A percentile compares a stretch with the other conserved stretches of the same genome.
These are phyloP conservation scores for Hyaloperonospora arabidopsidis DNA, from an alignment of 352 stramenopile genomes.

Conservation along the genomic window DNA sequence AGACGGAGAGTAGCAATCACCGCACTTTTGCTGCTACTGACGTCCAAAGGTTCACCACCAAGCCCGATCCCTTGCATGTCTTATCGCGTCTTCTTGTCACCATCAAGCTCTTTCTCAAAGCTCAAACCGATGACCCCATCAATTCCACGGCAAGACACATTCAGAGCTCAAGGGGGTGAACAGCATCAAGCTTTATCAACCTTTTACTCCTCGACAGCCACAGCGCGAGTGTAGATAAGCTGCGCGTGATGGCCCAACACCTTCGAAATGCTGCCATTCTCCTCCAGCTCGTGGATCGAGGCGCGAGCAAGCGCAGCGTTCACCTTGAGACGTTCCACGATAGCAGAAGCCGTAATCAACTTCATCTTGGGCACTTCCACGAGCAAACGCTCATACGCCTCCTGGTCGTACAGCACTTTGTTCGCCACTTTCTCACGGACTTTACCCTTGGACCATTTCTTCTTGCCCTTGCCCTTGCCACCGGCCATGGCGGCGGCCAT, in stretches of 20 bases:
- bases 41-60: too few species aligned
- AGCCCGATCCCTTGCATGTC: too few species aligned
- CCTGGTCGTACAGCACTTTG: constrained; percentile 99
- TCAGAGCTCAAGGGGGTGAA: constrained; percentile 9
- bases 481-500: constrained; percentile 98
- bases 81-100: constrained; percentile 8
- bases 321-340: constrained; percentile 99
- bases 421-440: constrained; percentile 99
- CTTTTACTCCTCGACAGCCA: constrained; percentile 71
- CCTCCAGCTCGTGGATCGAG: constrained; percentile 93
- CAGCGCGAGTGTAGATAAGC: constrained; percentile 98
- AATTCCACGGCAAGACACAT: constrained; percentile 11
- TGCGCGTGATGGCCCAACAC: constrained; percentile 94
- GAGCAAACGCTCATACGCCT: constrained; percentile 96
- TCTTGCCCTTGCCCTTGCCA: constrained; percentile 98
- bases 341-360: constrained; percentile 97
- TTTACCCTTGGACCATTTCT: constrained; percentile 99
- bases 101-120: background rate
- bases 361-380: constrained; percentile 99
- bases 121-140: background rate
- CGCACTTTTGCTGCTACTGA: background rate
- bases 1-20: constrained; percentile 13
- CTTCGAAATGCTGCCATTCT: constrained; percentile 93
- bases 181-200: constrained; percentile 16
- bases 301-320: constrained; percentile 95